Conservation (phyloP, 352 stramenopile genomes). For the Aphanomyces euteiches region DNA sequence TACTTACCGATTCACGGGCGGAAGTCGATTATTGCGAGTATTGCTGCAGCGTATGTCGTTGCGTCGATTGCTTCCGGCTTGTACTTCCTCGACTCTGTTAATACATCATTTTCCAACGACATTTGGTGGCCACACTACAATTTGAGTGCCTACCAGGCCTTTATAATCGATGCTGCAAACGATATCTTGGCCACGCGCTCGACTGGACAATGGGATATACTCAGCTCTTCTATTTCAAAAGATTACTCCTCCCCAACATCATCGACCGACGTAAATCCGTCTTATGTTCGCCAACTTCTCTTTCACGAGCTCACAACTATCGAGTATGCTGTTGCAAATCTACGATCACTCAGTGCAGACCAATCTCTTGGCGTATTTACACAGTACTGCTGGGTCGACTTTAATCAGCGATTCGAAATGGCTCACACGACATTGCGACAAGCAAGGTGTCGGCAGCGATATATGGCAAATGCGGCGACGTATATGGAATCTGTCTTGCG, state of each 20-base stretch:
- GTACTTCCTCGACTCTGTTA: neutral
- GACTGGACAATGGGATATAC: neutral
- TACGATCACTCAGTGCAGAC: neutral
- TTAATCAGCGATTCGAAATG: constrained; percentile 1
- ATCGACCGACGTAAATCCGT: neutral
- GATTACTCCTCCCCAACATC: neutral
- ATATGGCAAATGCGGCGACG: neutral
- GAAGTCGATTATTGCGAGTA: too few relatives aligned
- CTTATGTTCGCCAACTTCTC: neutral
- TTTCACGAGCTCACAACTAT: neutral
- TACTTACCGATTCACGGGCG: too few relatives aligned
- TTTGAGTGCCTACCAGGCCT: neutral
- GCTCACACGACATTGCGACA: constrained; percentile 7
- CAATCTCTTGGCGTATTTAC: neutral
- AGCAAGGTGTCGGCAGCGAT: neutral
- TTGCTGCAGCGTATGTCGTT: neutral
- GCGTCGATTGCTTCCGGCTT: neutral
- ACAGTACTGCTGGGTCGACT: constrained; percentile 24
- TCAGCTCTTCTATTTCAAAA: neutral
- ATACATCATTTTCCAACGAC: constrained; percentile 4
- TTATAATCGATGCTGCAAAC: neutral
- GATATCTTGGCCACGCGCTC: neutral
- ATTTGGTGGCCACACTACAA: neutral
- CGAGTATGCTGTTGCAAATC: constrained; percentile 4
- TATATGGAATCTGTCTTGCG: constrained; percentile 17